A percentile compares a stretch with the other conserved stretches of the same genome.
Evolutionary conservation across 192 early-diverging fungal species (phyloP).

Genomic region (Haplosporangium gracile): DNA sequence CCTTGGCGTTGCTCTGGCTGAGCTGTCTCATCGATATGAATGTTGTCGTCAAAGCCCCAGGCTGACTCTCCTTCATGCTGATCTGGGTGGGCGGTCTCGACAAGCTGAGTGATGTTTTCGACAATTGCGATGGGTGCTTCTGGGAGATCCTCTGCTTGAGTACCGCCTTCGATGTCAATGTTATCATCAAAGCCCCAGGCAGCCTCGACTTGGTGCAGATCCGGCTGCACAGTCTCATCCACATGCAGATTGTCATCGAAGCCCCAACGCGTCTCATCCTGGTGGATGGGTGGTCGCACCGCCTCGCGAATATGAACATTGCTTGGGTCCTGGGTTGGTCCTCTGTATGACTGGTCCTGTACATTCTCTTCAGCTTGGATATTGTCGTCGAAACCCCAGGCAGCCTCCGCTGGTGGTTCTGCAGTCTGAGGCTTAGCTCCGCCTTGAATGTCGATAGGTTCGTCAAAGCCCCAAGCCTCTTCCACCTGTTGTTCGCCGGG

Average conservation of each 20-base stretch:
- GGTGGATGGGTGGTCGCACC: background rate
- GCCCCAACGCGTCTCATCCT: constrained; percentile 23
- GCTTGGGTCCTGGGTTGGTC: background rate
- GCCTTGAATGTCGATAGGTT: background rate
- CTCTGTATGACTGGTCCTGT: background rate
- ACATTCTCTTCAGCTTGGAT: constrained; percentile 6
- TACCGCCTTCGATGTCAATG: background rate
- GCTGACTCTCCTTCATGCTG: constrained; percentile 3
- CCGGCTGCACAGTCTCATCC: background rate
- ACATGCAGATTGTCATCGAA: constrained; percentile 21
- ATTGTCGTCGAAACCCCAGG: constrained; percentile 37
- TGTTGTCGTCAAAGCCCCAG: constrained; percentile 35
- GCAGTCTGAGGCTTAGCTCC: background rate
- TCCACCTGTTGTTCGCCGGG: background rate
- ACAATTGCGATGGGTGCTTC: background rate
- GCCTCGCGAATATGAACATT: background rate
- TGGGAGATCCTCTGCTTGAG: background rate
- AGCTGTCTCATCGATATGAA: constrained; percentile 2
- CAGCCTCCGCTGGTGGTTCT: background rate
- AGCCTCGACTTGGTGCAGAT: constrained; percentile 1
- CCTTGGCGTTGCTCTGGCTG: constrained; percentile 8
- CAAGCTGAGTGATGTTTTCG: background rate
- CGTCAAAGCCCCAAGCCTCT: background rate
- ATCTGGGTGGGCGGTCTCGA: background rate
- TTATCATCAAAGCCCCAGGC: constrained; percentile 26